Base-by-base conservation (phyloP, 305 asterid genomes). In the Vinca major region DNA sequence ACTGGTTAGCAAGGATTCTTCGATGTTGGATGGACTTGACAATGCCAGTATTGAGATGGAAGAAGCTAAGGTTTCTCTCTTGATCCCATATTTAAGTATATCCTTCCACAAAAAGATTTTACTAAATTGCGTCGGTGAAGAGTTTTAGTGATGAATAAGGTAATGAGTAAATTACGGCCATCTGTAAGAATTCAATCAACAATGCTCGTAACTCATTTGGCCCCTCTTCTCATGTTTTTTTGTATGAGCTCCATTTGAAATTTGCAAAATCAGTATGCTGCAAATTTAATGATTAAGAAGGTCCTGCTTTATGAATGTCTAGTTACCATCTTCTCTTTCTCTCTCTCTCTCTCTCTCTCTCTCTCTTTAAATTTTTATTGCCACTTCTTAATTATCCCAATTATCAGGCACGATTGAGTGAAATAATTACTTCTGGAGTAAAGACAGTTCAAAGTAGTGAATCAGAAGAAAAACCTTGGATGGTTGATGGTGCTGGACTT, bases 1-100 rank as follows among this genome's bases (percentile, higher is more conserved):
- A 66, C 96, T 92, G 36, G 98, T 92, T 69, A 92, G 98, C 88
- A 92, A 92, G 83, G 98, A 92, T 80, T 89, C 97, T 48, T 92
- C 97, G 65, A 92, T 90, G 97, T 78, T 92, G 85, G 98, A 92
- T 71, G 98, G 97, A 70, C 95, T 90, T 72, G 97, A 89, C 70
- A 88, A 84, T 73, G 97, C 97, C 79, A 87, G 96, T 73, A 75
- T 78, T 58, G 89, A 88, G 87, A 92, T 92, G 88, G 86, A 83
- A 71, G 90, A 89, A 80, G 97, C 98, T 62, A 92, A 92, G 98
- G 98, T 90, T 71, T 60, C 78, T 76, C 72, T 77, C 26, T 61
- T 9, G 4, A 6, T 21, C 51, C 52, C 37, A 26, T 44, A 21
- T 7, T 40, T 40, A 13, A 17, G n/a, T 5, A 52, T 17, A 0